Evolutionary conservation across 192 early-diverging fungal genomes (phyloP).

Genomic region (Spizellomyces punctatus): DNA sequence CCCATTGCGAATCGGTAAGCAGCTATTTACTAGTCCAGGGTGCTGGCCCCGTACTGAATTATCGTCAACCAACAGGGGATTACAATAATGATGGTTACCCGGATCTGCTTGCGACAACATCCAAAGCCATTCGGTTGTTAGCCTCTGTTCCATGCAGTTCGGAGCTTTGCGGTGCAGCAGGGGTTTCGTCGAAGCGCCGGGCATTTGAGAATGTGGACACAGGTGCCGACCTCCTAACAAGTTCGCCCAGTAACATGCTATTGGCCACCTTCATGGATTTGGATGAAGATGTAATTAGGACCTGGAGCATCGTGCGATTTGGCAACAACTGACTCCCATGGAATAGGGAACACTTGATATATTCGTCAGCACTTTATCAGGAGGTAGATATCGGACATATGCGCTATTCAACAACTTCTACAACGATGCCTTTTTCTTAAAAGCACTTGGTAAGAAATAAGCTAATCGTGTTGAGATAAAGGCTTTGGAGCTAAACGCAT

Average conservation of each 20-base stretch:
- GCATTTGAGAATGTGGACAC: constrained; percentile 63
- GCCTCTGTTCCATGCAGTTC: constrained; percentile 64
- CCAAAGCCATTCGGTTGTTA: constrained; percentile 64
- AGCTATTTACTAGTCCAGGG: background rate
- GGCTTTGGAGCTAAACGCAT: too few species aligned
- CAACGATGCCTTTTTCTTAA: constrained; percentile 94
- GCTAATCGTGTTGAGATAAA: background rate
- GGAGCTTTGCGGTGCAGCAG: constrained; percentile 46
- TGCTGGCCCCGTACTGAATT: constrained; percentile 4
- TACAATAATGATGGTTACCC: constrained; percentile 91
- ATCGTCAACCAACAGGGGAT: constrained; percentile 62
- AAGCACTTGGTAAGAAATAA: constrained; percentile 59
- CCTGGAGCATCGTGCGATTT: background rate
- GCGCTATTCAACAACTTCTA: constrained; percentile 88
- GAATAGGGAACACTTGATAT: constrained; percentile 81
- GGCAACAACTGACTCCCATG: background rate
- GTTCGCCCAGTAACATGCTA: constrained; percentile 45
- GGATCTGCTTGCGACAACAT: constrained; percentile 75
- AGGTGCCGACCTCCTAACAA: constrained; percentile 65
- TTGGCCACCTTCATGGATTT: constrained; percentile 84
- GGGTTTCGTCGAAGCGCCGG: constrained; percentile 53
- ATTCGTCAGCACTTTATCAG: constrained; percentile 57
- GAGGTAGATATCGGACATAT: constrained; percentile 44
- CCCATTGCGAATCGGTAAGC: constrained; percentile 29
- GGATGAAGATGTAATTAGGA: constrained; percentile 80